Conservation (phyloP, 352 stramenopile species). For the Globisporangium sylvaticum region DNA sequence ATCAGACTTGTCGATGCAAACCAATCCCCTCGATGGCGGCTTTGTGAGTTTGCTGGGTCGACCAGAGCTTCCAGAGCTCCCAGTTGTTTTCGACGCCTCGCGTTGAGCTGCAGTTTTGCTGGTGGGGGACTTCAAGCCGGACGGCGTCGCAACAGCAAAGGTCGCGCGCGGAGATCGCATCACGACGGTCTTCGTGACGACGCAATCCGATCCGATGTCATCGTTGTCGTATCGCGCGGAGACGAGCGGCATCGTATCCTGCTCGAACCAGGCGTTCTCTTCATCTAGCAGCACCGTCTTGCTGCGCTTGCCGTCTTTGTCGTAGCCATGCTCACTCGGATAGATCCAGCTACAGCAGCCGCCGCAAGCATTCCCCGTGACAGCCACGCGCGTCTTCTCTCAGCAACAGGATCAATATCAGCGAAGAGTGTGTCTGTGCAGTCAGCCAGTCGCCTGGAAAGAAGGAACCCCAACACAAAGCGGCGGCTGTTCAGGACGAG, state of each 20-base stretch:
- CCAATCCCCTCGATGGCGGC: conserved; percentile 13
- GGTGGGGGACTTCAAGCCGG: neutral
- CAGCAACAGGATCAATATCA: neutral
- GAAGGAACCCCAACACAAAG: conserved; percentile 1
- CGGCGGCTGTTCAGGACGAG: conserved; percentile 7
- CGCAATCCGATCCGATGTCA: conserved; percentile 20
- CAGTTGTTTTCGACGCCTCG: conserved; percentile 2
- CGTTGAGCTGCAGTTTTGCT: neutral
- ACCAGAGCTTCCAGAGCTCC: neutral
- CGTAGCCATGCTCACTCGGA: conserved; percentile 1
- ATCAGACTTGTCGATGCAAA: conserved; percentile 16
- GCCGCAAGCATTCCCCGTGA: conserved; percentile 18
- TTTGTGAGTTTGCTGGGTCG: conserved; percentile 5
- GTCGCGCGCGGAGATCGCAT: conserved; percentile 35
- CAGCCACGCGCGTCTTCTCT: neutral
- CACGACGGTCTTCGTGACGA: conserved; percentile 56
- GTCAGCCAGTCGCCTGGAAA: neutral
- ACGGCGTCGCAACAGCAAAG: neutral
- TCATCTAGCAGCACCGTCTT: conserved; percentile 19
- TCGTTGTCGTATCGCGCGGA: conserved; percentile 37
- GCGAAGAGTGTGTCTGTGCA: neutral
- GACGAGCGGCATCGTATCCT: conserved; percentile 58
- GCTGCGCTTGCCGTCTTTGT: conserved; percentile 8
- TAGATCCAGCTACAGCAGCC: conserved; percentile 21
- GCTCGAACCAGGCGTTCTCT: conserved; percentile 51